Base-by-base conservation (phyloP, 2,329 filamentous ascomycete genomes). In the Paraphoma chrysanthemicola region DNA sequence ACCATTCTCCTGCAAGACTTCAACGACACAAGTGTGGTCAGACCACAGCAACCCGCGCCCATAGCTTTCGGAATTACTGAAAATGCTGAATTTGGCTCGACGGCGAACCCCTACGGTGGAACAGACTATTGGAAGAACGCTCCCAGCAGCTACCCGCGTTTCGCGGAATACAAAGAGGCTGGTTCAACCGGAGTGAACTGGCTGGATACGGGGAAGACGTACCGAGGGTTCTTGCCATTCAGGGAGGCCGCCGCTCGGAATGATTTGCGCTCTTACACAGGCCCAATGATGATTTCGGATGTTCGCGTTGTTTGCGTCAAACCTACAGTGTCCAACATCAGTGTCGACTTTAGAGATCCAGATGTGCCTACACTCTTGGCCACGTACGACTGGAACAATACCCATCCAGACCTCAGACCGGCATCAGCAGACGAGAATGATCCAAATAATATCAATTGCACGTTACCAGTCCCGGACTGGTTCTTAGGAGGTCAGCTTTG, bases 1-100 rank as follows among this genome's bases (percentile, higher is more conserved):
- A 55, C 53, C 14, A 50, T 55, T 16, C 43, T 55, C 5, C 48
- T 55, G n/a, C 16, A 30, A 1, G 53, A 55, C 28, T 51, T 55
- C 16, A 31, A 8, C 4, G 8, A 36, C 30, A 11, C 29, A 7
- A 12, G 10, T 3, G 39, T 54, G 9, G 45, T 54, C 12, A 30
- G 43, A 9, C 17, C 17, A 14, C 17, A 14, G 39, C 8, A 17
- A 16, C 39, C 38, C 38, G 17, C 23, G 14, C 10, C 28, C 38
- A 31, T 18, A 36, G 9, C 14, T 10, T 36, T 36, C 14, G 33
- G 33, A 36, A 36, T 36, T 6, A 36, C 33, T 7, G 12, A 12
- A 7, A 7, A 36, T 36, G 33, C 33, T 36, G 6, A 36, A 2
- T 14, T 36, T 36, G 33, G 3, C 3, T 2, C 3, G 14, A 10